Percentiles rank a stretch among this genome's conserved stretches.
Evolutionary conservation across 495 filamentous ascomycete species (phyloP).

Genomic region (Penicillium angulare): DNA sequence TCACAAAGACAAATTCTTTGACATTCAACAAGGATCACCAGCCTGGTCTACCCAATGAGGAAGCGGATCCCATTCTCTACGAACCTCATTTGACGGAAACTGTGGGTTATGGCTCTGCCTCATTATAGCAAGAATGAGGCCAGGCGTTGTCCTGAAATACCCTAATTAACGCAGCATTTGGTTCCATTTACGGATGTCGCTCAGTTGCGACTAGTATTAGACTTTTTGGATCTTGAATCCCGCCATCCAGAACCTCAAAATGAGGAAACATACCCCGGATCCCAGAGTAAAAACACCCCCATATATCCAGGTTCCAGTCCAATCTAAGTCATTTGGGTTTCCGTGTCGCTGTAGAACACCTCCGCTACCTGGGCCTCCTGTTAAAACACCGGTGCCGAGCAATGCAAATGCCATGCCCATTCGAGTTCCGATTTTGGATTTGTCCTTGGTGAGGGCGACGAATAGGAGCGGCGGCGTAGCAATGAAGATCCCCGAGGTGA

Average conservation of each 20-base stretch:
- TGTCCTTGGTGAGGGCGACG: conserved; percentile 5
- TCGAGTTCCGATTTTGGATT: conserved; percentile 26
- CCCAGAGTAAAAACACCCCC: background rate
- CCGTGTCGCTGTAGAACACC: conserved; percentile 10
- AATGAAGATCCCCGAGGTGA: conserved; percentile 5
- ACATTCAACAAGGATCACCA: too few species aligned
- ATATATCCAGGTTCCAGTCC: background rate
- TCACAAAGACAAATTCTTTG: too few species aligned
- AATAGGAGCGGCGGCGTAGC: conserved; percentile 1
- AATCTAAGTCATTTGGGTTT: background rate
- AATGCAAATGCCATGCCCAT: conserved; percentile 29
- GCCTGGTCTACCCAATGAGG: too few species aligned
- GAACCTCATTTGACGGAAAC: conserved; percentile 7
- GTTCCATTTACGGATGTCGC: too few species aligned
- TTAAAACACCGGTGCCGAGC: conserved; percentile 19
- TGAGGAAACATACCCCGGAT: background rate
- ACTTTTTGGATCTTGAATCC: background rate
- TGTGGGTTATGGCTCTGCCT: conserved; percentile 4
- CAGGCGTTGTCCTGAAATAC: too few species aligned
- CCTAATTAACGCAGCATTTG: too few species aligned
- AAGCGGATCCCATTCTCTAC: conserved; percentile 7
- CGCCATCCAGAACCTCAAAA: background rate
- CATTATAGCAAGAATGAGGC: too few species aligned
- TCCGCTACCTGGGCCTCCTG: conserved; percentile 32
- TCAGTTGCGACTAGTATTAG: too few species aligned